These are phyloP conservation scores for Tricharina praecox DNA, from an alignment of 495 filamentous ascomycete species.

Conservation along the genomic window DNA sequence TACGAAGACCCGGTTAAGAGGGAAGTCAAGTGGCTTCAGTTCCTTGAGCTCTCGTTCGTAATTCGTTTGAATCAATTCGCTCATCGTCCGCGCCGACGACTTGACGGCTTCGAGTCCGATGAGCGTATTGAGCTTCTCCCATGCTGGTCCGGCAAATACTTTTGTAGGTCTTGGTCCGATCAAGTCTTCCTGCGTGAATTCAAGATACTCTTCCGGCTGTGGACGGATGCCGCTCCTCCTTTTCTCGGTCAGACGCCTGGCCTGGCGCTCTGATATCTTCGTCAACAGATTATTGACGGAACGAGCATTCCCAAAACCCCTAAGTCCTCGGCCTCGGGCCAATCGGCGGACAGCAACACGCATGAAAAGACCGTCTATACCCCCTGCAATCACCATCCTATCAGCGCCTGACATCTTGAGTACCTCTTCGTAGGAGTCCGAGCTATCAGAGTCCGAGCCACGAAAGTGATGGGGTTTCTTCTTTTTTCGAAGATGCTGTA, in stretches of 20 bases:
- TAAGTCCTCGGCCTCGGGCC: conserved; percentile 35
- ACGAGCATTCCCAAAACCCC: conserved; percentile 49
- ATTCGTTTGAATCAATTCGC: conserved; percentile 37
- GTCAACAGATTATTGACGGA: conserved; percentile 38
- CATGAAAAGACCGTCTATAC: conserved; percentile 38
- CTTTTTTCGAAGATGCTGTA: no score
- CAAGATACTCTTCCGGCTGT: conserved; percentile 24
- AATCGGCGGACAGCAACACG: conserved; percentile 42
- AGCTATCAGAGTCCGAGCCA: no score
- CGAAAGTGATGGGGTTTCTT: no score
- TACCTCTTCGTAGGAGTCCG: no score
- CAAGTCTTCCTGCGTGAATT: conserved; percentile 38
- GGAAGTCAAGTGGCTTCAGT: conserved; percentile 33
- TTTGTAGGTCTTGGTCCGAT: conserved; percentile 43
- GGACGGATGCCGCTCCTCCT: conserved; percentile 20
- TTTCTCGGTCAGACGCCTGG: conserved; percentile 33
- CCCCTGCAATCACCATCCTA: conserved; percentile 39
- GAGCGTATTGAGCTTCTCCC: conserved; percentile 38
- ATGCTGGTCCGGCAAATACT: conserved; percentile 34
- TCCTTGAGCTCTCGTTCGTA: conserved; percentile 40
- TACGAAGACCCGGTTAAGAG: conserved; percentile 54
- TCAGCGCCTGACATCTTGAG: no score
- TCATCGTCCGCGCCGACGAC: conserved; percentile 32
- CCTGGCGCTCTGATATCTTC: conserved; percentile 38
- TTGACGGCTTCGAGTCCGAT: conserved; percentile 44